These are phyloP conservation scores for Colletotrichum navitas DNA, from an alignment of 2,329 filamentous ascomycete genomes.

Conservation along the genomic window DNA sequence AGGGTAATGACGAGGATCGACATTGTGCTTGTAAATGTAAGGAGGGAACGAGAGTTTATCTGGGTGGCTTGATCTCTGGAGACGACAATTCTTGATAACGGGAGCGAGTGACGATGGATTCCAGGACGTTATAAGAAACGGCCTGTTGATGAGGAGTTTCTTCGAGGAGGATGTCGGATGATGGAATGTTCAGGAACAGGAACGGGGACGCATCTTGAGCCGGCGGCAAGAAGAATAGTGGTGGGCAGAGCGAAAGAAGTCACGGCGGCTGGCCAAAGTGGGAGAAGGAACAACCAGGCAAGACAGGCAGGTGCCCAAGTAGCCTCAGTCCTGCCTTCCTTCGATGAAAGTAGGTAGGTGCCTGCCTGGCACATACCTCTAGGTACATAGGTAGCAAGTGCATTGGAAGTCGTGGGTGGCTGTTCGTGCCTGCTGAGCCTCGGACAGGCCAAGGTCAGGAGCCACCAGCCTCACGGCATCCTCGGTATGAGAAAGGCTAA, in stretches of 20 bases:
- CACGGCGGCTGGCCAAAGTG: background rate
- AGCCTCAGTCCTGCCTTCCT: background rate
- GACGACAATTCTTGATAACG: background rate
- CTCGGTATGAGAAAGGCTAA: background rate
- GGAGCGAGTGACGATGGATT: background rate
- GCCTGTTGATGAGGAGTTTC: background rate
- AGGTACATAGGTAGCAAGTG: background rate
- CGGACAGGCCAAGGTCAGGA: background rate
- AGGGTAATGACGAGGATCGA: background rate
- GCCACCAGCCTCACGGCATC: background rate
- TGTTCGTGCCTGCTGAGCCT: background rate
- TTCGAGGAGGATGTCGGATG: background rate
- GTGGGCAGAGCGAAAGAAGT: background rate
- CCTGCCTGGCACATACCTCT: too few species aligned
- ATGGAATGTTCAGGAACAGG: background rate
- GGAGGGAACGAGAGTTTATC: background rate
- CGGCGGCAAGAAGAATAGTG: background rate
- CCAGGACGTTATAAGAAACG: background rate
- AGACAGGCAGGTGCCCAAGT: background rate
- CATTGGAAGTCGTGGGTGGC: background rate
- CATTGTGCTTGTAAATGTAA: slow-evolving; percentile 1
- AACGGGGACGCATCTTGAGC: background rate
- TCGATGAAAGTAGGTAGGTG: background rate
- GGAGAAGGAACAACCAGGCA: background rate
- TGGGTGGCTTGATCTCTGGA: background rate